Percentiles rank a stretch among this genome's conserved stretches.
Evolutionary conservation across 148 eudicot species (phyloP).

Genomic region (Limonium bicolor): DNA sequence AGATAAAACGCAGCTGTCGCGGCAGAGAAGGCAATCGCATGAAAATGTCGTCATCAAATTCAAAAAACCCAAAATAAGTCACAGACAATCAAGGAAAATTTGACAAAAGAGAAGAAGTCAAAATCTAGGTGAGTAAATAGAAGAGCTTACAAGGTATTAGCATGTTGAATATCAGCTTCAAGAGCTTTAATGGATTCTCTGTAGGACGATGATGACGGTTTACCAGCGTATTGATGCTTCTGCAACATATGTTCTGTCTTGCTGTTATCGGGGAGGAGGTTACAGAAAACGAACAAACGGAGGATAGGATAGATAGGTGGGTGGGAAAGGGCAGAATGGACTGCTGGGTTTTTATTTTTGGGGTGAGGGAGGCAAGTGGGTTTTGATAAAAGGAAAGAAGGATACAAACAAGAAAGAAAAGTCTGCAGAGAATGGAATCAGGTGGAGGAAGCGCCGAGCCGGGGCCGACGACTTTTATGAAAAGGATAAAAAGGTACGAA

Average conservation of each 20-base stretch:
- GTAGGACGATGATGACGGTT: conserved; percentile 23
- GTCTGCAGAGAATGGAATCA: conserved; percentile 1
- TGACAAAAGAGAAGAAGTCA: neutral
- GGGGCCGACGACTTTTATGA: too few relatives aligned
- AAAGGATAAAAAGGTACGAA: conserved; percentile 1
- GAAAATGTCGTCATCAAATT: too few relatives aligned
- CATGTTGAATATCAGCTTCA: conserved; percentile 91
- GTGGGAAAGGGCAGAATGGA: neutral
- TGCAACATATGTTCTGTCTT: conserved; percentile 39
- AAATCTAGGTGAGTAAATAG: neutral
- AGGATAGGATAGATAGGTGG: neutral
- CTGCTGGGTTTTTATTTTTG: neutral
- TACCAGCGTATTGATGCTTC: conserved; percentile 26
- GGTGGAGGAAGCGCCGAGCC: neutral
- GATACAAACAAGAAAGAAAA: neutral
- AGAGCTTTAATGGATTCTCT: conserved; percentile 66
- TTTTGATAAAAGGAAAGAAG: conserved; percentile 1
- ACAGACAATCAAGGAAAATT: too few relatives aligned
- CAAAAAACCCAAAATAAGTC: too few relatives aligned
- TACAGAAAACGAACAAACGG: neutral
- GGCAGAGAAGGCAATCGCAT: too few relatives aligned
- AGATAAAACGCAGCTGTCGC: too few relatives aligned
- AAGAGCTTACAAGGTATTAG: conserved; percentile 56
- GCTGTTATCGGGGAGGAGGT: neutral
- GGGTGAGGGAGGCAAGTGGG: neutral